Evolutionary conservation across 2,329 filamentous ascomycete genomes (phyloP), one percentile per base, ranked within the genome.

Genomic region (Penicillium vulpinum): DNA sequence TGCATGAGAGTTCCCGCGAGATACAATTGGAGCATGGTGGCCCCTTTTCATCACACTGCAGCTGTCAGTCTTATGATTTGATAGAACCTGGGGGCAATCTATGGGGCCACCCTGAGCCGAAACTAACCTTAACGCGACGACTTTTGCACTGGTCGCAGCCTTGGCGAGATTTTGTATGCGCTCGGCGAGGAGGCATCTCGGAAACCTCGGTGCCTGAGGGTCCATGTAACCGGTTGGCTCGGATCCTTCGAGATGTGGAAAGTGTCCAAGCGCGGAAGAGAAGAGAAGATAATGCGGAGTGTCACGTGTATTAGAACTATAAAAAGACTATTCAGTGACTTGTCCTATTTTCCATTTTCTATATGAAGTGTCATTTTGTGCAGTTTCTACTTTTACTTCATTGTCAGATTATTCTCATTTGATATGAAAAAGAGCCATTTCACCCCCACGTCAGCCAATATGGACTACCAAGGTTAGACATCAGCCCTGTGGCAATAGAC

Each of bases 111-210:
- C 28, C 21, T 18, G 13, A 45, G n/a, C 10, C 16, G 46, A 11
- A 1, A 58, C 67, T 26, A 58, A 76, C 75, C 70, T 77, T 78
- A 50, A 78, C 75, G 28, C 75, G 70, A 52, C 75, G 62, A 50
- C 68, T 69, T 62, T 77, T 77, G 61, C 75, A 78, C 56, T 73
- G 72, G 31, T 70, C 69, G 50, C 75, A 78, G 29, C 75, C 75
- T 64, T 73, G 70, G 41, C 75, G 74, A 16, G 75, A 77, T 63
- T 78, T 78, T 22, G 70, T 75, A 66, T 78, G 75, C 26, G 74
- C 65, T 58, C 73, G 71, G 50, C 75, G 68, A 50, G 73, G 72
- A 55, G 73, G 64, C 71, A 76, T 76, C 43, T 58, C 60, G 49
- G 40, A n/a, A 24, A 41, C 33, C 47, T 36, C 39, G 18, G 28